phyloP scores from a whole-genome alignment of 73 alveolate genomes.

The Tetrahymena thermophila region DNA sequence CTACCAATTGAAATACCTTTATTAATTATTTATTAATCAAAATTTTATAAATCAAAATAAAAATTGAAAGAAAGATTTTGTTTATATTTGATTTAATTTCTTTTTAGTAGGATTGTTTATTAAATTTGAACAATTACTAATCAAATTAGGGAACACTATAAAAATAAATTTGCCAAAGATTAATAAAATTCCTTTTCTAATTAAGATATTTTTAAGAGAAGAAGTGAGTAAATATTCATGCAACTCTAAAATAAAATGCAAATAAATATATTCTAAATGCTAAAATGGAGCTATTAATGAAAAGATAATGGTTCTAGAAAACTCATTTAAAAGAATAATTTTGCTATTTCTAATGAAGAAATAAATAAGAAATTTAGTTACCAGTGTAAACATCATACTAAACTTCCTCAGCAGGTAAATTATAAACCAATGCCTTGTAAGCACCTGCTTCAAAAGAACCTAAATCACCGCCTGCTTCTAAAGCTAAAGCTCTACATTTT shows the following conservation, averaged over 20 bases:
- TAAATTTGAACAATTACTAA: too few relatives aligned
- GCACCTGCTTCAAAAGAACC: slow-evolving; percentile 65
- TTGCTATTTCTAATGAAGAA: neutral
- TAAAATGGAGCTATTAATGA: neutral
- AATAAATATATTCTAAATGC: too few relatives aligned
- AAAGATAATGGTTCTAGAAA: neutral
- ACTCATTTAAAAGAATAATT: neutral
- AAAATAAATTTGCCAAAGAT: too few relatives aligned
- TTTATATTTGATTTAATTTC: too few relatives aligned
- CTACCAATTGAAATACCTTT: slow-evolving; percentile 59
- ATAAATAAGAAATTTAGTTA: neutral
- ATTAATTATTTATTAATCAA: neutral
- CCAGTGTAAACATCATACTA: slow-evolving; percentile 62
- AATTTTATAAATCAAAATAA: neutral
- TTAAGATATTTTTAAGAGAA: too few relatives aligned
- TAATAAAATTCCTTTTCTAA: too few relatives aligned
- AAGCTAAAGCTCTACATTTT: slow-evolving; percentile 50
- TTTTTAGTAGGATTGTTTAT: too few relatives aligned
- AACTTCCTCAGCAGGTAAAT: slow-evolving; percentile 10
- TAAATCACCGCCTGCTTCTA: slow-evolving; percentile 55
- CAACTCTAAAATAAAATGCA: too few relatives aligned
- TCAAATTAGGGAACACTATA: too few relatives aligned
- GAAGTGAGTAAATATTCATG: neutral
- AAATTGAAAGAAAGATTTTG: neutral
- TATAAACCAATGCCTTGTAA: slow-evolving; percentile 30